A percentile compares a stretch with the other conserved stretches of the same genome.
phyloP scores from a whole-genome alignment of 2,329 filamentous ascomycete species.

The Aspergillus ochraceoroseus region DNA sequence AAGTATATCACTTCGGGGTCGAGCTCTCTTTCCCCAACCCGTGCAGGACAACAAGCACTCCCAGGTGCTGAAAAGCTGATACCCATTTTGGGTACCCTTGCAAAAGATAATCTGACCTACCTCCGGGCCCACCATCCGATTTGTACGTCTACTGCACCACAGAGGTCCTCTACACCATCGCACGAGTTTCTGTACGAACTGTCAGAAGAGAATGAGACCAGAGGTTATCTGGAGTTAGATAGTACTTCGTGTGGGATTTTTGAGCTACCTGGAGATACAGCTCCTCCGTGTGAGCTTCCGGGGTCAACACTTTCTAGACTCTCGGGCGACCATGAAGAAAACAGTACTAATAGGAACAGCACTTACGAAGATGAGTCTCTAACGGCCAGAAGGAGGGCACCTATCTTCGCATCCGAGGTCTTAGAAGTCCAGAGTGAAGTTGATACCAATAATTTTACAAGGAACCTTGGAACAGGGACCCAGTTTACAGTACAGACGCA shows the following conservation, averaged over 20 bases:
- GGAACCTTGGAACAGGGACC: no score
- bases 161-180: constrained; percentile 28
- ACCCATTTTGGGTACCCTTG: constrained; percentile 47
- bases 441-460: not conserved
- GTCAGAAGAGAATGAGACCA: constrained; percentile 25
- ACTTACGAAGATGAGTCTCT: constrained; percentile 32
- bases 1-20: constrained; percentile 24
- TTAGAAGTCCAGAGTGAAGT: constrained; percentile 22
- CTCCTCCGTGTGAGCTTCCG: constrained; percentile 39
- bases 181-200: constrained; percentile 33
- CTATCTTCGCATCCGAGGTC: constrained; percentile 47
- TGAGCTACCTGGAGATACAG: constrained; percentile 33
- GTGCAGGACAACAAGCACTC: constrained; percentile 25
- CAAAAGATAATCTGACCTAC: constrained; percentile 49
- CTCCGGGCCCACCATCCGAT: constrained; percentile 54
- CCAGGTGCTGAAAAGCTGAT: constrained; percentile 54
- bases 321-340: not conserved
- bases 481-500: not conserved
- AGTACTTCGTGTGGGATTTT: constrained; percentile 27
- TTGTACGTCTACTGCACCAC: constrained; percentile 46
- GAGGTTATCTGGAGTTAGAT: constrained; percentile 32
- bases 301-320: constrained; percentile 28
- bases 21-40: constrained; percentile 8
- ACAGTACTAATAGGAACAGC: not conserved
- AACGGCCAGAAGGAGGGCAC: constrained; percentile 37